Conservation (phyloP, 1,139 yeast genomes). For the Lodderomyces beijingensis region DNA sequence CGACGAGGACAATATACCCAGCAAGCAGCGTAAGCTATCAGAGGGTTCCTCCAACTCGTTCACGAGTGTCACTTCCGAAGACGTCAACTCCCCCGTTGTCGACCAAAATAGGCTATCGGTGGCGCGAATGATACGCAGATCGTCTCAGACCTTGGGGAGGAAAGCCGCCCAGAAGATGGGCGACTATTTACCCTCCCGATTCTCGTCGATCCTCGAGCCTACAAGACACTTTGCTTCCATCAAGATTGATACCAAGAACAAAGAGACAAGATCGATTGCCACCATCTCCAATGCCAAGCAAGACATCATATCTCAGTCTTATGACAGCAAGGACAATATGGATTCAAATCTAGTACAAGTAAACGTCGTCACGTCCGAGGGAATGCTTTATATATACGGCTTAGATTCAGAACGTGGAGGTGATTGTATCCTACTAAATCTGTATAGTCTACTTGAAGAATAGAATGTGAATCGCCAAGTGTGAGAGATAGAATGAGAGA, state of each 20-base stretch:
- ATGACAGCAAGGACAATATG: slow-evolving; percentile 15
- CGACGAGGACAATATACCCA: slow-evolving; percentile 21
- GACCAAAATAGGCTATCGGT: slow-evolving; percentile 69
- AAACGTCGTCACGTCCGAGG: slow-evolving; percentile 83
- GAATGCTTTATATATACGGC: slow-evolving; percentile 79
- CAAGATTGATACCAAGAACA: slow-evolving; percentile 66
- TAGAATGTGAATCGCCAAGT: no score
- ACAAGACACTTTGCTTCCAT: slow-evolving; percentile 91
- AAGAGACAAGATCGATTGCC: slow-evolving; percentile 61
- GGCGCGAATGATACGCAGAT: slow-evolving; percentile 60
- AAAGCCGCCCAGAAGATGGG: slow-evolving; percentile 90
- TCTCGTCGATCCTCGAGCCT: slow-evolving; percentile 85
- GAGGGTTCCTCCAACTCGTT: slow-evolving; percentile 39
- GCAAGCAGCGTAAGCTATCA: slow-evolving; percentile 35
- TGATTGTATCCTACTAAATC: slow-evolving; percentile 78
- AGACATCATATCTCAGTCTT: slow-evolving; percentile 31
- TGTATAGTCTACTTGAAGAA: slow-evolving; percentile 47
- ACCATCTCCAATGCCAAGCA: slow-evolving; percentile 46
- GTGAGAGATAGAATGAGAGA: no score
- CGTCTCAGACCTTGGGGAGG: slow-evolving; percentile 57
- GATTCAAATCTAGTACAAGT: slow-evolving; percentile 56
- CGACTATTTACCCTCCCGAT: slow-evolving; percentile 76
- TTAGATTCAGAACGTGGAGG: slow-evolving; percentile 90
- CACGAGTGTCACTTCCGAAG: slow-evolving; percentile 36
- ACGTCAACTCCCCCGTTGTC: slow-evolving; percentile 54